Evolutionary conservation across 176 grass and related monocot species (phyloP), one percentile per base, ranked within the genome.

Genomic region (Aegilops sharonensis): DNA sequence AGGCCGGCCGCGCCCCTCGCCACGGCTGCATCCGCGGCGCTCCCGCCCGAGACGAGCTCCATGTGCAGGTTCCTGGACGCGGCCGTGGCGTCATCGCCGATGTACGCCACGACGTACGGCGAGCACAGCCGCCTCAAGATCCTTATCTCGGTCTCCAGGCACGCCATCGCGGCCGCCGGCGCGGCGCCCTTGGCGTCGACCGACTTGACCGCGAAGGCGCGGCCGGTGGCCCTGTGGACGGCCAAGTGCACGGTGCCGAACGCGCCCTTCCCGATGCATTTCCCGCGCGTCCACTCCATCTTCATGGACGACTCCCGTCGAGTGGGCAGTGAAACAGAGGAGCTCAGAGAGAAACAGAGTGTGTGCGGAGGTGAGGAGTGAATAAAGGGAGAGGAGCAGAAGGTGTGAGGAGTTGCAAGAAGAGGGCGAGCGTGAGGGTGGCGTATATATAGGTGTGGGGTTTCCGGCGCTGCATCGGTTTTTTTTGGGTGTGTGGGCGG

Each of bases 201-300:
- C 24, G 97, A 94, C 88, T 99, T 99, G 24, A 99, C 97, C 15
- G 97, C 97, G 79, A 99, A 96, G 52, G 77, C 65, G 7, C 68
- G 14, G 35, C 88, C 90, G 11, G 85, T 92, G 23, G 78, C 72
- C 73, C 48, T 80, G 76, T 91, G 64, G 34, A 89, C 42, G 14
- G 97, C 97, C 18, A 93, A 65, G 92, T 84, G 91, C 75, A 99
- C 94, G 3, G 76, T 50, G 56, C 97, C 97, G 59, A 96, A 96
- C 10, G 94, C 86, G 27, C 97, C 97, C 72, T 73, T 85, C 2
- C 97, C 97, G 85, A 99, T 86, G 79, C 82, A 87, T 78, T 89
- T 89, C 80, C 97, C 89, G 34, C 94, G 86, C 83, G 83, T 75
- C 94, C 97, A 99, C 40, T 50, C 85, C 68, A 63, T 91, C 24